These are phyloP conservation scores for Xerocomus nothofagi DNA, from an alignment of 1,284 basidiomycete species.

Conservation along the genomic window DNA sequence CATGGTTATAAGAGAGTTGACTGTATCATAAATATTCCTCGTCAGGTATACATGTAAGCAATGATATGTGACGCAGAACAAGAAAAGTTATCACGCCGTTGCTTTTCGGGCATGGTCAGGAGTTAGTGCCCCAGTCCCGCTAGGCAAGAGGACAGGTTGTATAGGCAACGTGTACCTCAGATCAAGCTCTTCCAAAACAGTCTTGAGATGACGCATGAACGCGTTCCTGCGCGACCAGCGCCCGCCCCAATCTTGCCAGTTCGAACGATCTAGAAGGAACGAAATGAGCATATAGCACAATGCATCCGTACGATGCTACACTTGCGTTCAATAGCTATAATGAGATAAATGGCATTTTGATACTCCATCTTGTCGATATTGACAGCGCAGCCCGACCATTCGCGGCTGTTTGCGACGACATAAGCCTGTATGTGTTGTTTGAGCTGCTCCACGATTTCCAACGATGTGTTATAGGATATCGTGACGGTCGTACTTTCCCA, in stretches of 20 bases:
- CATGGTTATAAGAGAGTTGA: too few species aligned
- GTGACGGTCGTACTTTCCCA: conserved; percentile 74
- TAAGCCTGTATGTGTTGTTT: conserved; percentile 59
- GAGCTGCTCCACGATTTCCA: conserved; percentile 70
- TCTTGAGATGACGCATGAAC: conserved; percentile 74
- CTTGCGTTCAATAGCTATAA: conserved; percentile 77
- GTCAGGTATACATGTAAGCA: neutral
- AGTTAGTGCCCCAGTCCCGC: conserved; percentile 2
- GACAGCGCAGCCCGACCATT: conserved; percentile 64
- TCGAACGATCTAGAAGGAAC: conserved; percentile 56
- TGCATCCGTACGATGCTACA: conserved; percentile 13
- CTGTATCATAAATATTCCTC: too few species aligned
- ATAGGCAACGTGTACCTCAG: conserved; percentile 68
- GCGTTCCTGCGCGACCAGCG: conserved; percentile 69
- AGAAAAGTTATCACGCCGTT: neutral
- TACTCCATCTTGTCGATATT: conserved; percentile 78
- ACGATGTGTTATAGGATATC: conserved; percentile 64
- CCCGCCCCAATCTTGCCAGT: conserved; percentile 88
- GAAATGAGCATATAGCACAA: conserved; percentile 14
- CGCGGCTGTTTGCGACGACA: conserved; percentile 66
- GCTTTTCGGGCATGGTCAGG: neutral
- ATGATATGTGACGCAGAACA: neutral
- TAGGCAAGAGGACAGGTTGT: conserved; percentile 65
- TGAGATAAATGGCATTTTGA: conserved; percentile 68
- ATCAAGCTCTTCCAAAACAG: conserved; percentile 68